Evolutionary conservation across 371 early-diverging fungal genomes (phyloP).

Genomic region (Cokeromyces recurvatus): DNA sequence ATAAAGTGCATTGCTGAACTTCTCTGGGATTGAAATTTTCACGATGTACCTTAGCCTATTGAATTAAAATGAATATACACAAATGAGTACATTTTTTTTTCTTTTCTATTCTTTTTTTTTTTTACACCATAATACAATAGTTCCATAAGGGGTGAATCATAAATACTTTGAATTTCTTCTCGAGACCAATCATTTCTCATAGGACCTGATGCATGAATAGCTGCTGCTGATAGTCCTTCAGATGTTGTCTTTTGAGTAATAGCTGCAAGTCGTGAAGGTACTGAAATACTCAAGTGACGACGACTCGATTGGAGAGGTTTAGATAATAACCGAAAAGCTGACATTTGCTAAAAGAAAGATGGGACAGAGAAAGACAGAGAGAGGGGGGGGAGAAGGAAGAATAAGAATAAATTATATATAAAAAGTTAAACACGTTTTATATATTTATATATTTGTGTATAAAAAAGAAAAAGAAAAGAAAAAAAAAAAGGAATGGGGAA

Average conservation of each 20-base stretch:
- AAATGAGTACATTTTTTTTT: too few species aligned
- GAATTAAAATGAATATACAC: too few species aligned
- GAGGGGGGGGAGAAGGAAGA: slow-evolving; percentile 7
- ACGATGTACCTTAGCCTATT: slow-evolving; percentile 75
- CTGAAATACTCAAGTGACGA: slow-evolving; percentile 44
- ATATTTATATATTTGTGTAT: too few species aligned
- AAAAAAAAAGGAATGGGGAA: background rate
- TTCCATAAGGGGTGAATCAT: slow-evolving; percentile 80
- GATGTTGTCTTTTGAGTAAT: slow-evolving; percentile 33
- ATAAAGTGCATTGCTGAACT: slow-evolving; percentile 80
- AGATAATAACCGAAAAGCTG: slow-evolving; percentile 28
- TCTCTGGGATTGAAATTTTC: slow-evolving; percentile 66
- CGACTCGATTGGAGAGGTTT: slow-evolving; percentile 29
- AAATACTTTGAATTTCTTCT: slow-evolving; percentile 74
- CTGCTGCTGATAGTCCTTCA: slow-evolving; percentile 51
- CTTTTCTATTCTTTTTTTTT: too few species aligned
- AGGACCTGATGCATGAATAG: slow-evolving; percentile 46
- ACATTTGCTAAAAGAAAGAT: slow-evolving; percentile 26
- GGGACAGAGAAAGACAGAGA: slow-evolving; percentile 4
- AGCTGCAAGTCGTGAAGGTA: slow-evolving; percentile 51
- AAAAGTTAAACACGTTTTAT: too few species aligned
- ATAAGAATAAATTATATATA: too few species aligned
- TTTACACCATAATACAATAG: slow-evolving; percentile 73
- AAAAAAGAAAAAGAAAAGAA: background rate
- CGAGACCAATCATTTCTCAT: slow-evolving; percentile 72